A percentile compares a stretch with the other conserved stretches of the same genome.
These are phyloP conservation scores for Sclerotinia minor DNA, from an alignment of 2,329 filamentous ascomycete species.

Conservation along the genomic window DNA sequence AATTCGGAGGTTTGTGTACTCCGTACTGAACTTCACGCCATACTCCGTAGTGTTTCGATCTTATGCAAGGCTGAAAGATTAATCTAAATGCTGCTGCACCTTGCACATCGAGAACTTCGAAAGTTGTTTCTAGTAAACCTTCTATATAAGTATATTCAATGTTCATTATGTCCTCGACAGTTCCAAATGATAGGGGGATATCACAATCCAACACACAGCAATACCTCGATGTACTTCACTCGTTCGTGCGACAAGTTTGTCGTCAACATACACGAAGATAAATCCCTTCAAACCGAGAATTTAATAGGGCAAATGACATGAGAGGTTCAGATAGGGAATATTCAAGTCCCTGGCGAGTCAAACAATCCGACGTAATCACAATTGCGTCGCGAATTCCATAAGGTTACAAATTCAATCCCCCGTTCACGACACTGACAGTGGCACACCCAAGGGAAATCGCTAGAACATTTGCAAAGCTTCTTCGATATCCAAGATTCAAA, in stretches of 20 bases:
- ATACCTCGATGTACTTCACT: not conserved
- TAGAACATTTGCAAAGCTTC: not conserved
- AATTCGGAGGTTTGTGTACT: no score
- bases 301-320: not conserved
- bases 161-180: no score
- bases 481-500: not conserved
- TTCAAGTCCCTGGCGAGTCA: not conserved
- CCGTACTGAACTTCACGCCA: not conserved
- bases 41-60: not conserved
- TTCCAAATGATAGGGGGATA: no score
- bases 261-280: not conserved
- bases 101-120: no score
- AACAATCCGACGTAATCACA: not conserved
- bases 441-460: not conserved
- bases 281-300: not conserved
- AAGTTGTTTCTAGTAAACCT: no score
- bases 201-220: no score
- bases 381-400: not conserved
- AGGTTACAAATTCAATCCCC: not conserved
- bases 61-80: constrained; percentile 14
- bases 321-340: not conserved
- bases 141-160: no score
- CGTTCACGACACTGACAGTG: not conserved
- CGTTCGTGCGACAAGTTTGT: not conserved
- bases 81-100: not conserved